Evolutionary conservation across 371 early-diverging fungal species (phyloP), one percentile per base, ranked within the genome.

Genomic region (Lichtheimia corymbifera): DNA sequence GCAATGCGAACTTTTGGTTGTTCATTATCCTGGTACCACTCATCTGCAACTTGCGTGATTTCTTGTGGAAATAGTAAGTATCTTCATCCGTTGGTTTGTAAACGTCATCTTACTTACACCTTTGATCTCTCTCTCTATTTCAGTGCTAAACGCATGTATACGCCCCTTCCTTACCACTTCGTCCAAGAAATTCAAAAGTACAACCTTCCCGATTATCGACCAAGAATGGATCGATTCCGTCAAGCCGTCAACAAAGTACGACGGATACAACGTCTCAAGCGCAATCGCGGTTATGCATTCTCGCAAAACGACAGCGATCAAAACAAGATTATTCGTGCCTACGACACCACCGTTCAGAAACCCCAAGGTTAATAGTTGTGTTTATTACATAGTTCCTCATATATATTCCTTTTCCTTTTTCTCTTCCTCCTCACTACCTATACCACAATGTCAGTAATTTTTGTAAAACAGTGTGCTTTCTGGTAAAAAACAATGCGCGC

Each of bases 171-270:
- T 11, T 96, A 97, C 76, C 98, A 98, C 70, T 93, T 93, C 64
- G 93, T 97, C 35, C 98, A 98, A 76, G 98, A 98, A 76, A 96
- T 98, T 51, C 95, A 96, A 74, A 96, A 97, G 77, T 95, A 89
- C 87, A 96, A 97, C 77, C 93, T 97, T 56, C 97, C 97, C n/a
- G 98, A 97, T 68, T 94, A 95, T 71, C 88, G 97, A 44, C 97
- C 98, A 42, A 84, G 97, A 35, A 93, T 95, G 94, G 96, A 98
- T 70, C 82, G 94, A 57, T 98, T 98, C 90, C 86, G 93, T 65
- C 95, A 97, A 76, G 97, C 97, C 1, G 97, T 98, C 13, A 91
- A 95, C 82, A 97, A 97, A 79, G 97, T 93, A 11, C 91, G 98
- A 40, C 83, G 91, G 67, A 91, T 94, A 58, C 98, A 98, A 71